phyloP scores from a whole-genome alignment of 2,329 filamentous ascomycete species.

The Coleophoma crateriformis region DNA sequence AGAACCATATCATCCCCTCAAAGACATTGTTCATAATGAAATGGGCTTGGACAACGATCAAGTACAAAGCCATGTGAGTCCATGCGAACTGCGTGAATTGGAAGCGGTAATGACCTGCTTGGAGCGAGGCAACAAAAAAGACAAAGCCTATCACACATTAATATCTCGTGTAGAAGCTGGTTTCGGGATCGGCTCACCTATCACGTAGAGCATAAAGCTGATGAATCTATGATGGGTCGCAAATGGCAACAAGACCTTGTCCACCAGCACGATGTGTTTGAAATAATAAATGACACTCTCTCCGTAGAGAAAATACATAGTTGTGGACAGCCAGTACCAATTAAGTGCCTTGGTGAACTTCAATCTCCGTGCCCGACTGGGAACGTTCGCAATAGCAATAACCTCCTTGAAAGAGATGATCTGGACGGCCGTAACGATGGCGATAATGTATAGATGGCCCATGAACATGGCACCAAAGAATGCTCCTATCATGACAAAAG shows the following conservation, averaged over 20 bases:
- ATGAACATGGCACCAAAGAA: slow-evolving; percentile 94
- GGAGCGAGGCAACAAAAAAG: slow-evolving; percentile 91
- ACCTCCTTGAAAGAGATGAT: slow-evolving; percentile 99
- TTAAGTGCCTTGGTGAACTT: slow-evolving; percentile 94
- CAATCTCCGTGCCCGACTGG: slow-evolving; percentile 83
- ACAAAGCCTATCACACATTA: slow-evolving; percentile 69
- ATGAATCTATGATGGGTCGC: slow-evolving; percentile 98
- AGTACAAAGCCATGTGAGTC: slow-evolving; percentile 98
- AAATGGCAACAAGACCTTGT: slow-evolving; percentile 85
- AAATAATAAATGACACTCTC: slow-evolving; percentile 99
- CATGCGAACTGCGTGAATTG: slow-evolving; percentile 99
- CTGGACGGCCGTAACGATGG: slow-evolving; percentile 86
- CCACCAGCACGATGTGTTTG: slow-evolving; percentile 95
- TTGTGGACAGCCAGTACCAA: slow-evolving; percentile 98
- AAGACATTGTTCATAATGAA: slow-evolving; percentile 99
- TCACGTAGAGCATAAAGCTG: slow-evolving; percentile 96
- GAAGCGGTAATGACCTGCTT: slow-evolving; percentile 95
- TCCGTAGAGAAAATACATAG: slow-evolving; percentile 99
- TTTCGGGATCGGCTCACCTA: slow-evolving; percentile 55
- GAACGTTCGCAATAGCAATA: slow-evolving; percentile 93
- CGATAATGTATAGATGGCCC: slow-evolving; percentile 95
- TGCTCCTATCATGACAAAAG: slow-evolving; percentile 88
- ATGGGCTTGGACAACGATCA: slow-evolving; percentile 96
- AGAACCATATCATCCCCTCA: slow-evolving; percentile 99
- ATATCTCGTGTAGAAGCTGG: slow-evolving; percentile 5